Percentiles rank a stretch among this genome's conserved stretches.
Evolutionary conservation across 2,329 filamentous ascomycete species (phyloP).

Genomic region (Colletotrichum echinochloae): DNA sequence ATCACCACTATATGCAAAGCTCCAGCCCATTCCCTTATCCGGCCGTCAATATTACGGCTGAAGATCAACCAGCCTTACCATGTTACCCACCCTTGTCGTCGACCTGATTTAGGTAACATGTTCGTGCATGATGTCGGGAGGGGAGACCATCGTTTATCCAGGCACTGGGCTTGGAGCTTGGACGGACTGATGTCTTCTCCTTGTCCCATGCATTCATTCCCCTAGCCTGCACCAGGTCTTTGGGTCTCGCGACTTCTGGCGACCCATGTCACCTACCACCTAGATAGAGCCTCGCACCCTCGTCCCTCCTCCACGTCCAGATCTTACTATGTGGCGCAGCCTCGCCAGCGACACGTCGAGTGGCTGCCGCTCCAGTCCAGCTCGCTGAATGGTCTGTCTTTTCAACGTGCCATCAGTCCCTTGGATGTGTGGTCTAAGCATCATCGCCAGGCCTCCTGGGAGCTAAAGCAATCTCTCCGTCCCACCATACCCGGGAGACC

Average conservation of each 20-base stretch:
- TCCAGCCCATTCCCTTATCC: conserved; percentile 38
- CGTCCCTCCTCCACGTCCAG: neutral
- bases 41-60: conserved; percentile 38
- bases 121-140: neutral
- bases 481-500: conserved; percentile 19
- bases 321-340: conserved; percentile 30
- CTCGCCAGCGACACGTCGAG: conserved; percentile 14
- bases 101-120: conserved; percentile 4
- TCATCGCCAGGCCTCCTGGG: conserved; percentile 35
- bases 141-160: neutral
- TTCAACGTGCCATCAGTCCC: conserved; percentile 1
- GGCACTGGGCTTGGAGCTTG: neutral
- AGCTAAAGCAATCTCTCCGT: conserved; percentile 9
- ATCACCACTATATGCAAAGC: conserved; percentile 36
- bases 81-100: conserved; percentile 33
- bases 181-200: neutral
- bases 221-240: neutral
- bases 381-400: conserved; percentile 2
- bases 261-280: conserved; percentile 15
- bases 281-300: conserved; percentile 21
- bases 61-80: conserved; percentile 38
- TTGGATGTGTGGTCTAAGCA: conserved; percentile 10
- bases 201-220: conserved; percentile 29
- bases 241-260: neutral
- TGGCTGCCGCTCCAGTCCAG: neutral